Percentiles rank a stretch among this genome's conserved stretches.
Conservation (phyloP, 768 basidiomycete species). For the Phanerochaete carnosa region DNA sequence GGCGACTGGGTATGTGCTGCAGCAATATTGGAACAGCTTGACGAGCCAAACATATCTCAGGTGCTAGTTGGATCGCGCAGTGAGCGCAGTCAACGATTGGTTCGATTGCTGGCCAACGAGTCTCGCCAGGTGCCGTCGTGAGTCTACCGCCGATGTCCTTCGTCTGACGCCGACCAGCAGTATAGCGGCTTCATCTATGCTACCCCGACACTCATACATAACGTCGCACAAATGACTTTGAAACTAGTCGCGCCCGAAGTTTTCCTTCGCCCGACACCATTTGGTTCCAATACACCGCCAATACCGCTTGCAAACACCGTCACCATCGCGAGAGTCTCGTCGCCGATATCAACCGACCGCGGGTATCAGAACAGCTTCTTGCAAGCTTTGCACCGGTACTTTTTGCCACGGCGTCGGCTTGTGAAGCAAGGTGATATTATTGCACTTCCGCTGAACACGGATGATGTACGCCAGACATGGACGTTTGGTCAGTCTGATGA, state of each 20-base stretch:
- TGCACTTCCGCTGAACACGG: slow-evolving; percentile 58
- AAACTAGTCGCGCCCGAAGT: slow-evolving; percentile 24
- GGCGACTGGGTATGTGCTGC: slow-evolving; percentile 83
- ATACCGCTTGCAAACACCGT: slow-evolving; percentile 68
- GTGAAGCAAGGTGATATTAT: slow-evolving; percentile 76
- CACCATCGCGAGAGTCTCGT: slow-evolving; percentile 78
- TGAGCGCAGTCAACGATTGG: slow-evolving; percentile 43
- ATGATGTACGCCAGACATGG: slow-evolving; percentile 26
- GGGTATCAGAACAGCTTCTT: slow-evolving; percentile 61
- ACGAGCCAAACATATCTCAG: slow-evolving; percentile 32
- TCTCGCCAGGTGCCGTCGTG: not conserved
- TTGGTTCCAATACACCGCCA: slow-evolving; percentile 52
- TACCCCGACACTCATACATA: slow-evolving; percentile 18
- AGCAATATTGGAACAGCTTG: not conserved
- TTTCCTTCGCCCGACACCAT: slow-evolving; percentile 50
- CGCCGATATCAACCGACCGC: slow-evolving; percentile 64
- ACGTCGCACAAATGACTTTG: slow-evolving; percentile 17
- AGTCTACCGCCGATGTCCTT: not conserved
- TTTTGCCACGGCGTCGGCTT: slow-evolving; percentile 49
- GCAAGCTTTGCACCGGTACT: slow-evolving; percentile 58
- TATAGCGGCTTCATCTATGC: slow-evolving; percentile 11
- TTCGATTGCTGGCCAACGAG: slow-evolving; percentile 56
- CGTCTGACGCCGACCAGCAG: not conserved
- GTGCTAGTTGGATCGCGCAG: slow-evolving; percentile 42
- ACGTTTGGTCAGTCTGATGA: not conserved